Evolutionary conservation across 257 asterid genomes (phyloP).

Genomic region (Scutellaria baicalensis): DNA sequence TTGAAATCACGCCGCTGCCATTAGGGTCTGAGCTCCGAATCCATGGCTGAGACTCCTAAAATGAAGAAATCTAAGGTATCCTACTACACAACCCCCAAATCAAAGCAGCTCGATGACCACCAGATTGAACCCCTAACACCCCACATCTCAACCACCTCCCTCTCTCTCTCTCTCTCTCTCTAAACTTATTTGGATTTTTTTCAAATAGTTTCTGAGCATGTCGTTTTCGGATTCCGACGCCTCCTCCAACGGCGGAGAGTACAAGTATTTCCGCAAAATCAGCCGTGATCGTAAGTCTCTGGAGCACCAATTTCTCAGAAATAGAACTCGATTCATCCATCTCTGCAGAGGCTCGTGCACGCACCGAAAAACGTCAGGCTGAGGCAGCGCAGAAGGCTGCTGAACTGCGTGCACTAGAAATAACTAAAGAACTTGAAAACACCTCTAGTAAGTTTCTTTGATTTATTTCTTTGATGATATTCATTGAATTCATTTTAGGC

Average conservation of each 20-base stretch:
- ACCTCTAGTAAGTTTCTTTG: conserved; percentile 61
- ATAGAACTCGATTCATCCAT: conserved; percentile 90
- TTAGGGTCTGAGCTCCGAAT: too few species aligned
- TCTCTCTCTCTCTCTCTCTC: too few species aligned
- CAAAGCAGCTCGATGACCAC: too few species aligned
- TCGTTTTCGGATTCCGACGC: conserved; percentile 55
- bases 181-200: too few species aligned
- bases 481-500: neutral
- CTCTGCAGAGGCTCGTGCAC: conserved; percentile 95
- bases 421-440: conserved; percentile 85
- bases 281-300: conserved; percentile 67
- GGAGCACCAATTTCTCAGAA: conserved; percentile 24
- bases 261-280: conserved; percentile 66
- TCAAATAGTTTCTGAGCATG: conserved; percentile 19
- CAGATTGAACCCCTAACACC: too few species aligned
- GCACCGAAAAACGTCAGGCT: conserved; percentile 86
- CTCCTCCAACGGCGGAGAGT: conserved; percentile 53
- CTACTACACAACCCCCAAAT: too few species aligned
- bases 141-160: too few species aligned
- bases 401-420: conserved; percentile 68
- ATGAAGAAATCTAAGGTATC: too few species aligned
- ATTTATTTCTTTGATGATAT: neutral
- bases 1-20: too few species aligned
- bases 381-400: conserved; percentile 92
- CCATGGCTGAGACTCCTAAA: too few species aligned